Evolutionary conservation across 2,329 filamentous ascomycete genomes (phyloP), one percentile per base, ranked within the genome.

Genomic region (Colletotrichum sp.): DNA sequence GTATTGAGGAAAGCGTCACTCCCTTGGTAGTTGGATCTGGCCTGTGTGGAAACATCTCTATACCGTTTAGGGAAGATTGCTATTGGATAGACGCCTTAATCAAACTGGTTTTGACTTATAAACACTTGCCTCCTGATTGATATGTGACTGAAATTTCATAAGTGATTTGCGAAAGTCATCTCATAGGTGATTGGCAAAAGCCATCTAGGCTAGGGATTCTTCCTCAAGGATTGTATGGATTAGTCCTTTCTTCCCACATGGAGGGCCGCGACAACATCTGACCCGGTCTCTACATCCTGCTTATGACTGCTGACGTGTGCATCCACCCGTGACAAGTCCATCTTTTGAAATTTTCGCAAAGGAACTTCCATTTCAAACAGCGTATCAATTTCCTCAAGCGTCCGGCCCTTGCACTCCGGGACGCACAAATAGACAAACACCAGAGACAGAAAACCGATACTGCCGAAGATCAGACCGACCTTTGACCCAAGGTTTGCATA

Each of bases 381-480:
- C 36, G 48, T 12, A 26, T 96, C 94, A 72, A 96, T 93, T 82
- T 96, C 94, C 84, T 96, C 94, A 3, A 96, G 87, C 0, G 91
- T 92, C 5, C 93, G 90, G 72, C 92, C 94, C 80, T 94, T 92
- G 65, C 82, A 84, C 74, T 87, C 86, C 5, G 85, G 86, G 7
- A 87, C 80, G 69, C 82, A 80, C 30, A 82, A 78, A 64, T 76
- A 81, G 3, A 76, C 77, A 43, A n/a, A 64, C 0, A 52, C 34
- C 1, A 24, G 38, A 2, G 26, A 26, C 7, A 38, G 21, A 21
- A 68, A 28, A 4, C 8, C n/a, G 18, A 43, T 30, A 59, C n/a
- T 26, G 18, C 69, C 73, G 73, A 75, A 73, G 38, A 65, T 75
- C 21, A 52, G 70, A 69, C 58, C 28, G 48, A 69, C 28, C 4